Base-by-base conservation (phyloP, 1,139 yeast species). In the Taphrina confusa region DNA sequence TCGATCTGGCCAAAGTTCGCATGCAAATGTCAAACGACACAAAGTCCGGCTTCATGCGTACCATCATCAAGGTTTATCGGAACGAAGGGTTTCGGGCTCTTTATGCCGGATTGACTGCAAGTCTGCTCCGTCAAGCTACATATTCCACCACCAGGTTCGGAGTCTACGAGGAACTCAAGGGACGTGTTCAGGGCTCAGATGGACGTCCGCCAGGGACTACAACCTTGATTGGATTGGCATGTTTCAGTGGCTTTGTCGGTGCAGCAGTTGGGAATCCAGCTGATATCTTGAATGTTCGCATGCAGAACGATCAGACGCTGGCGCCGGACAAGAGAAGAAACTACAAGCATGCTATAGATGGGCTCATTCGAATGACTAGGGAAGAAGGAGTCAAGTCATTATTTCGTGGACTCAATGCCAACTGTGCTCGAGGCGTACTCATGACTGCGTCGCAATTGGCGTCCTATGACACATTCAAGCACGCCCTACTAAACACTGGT, bases 361-460 rank as follows among this genome's bases (percentile, higher is more conserved):
- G 96, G 5, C 73, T 88, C 37, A 68, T 72, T 61, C 78, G 84
- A 65, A 82, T 89, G 57, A 67, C 75, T n/a, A 75, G 72, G 49
- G 82, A 82, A 46, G 96, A 89, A 71, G 84, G 86, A 12, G 67
- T 78, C 1, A 61, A 68, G n/a, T 76, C 89, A 1, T 74, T 87
- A 63, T 83, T 85, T 69, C 78, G 92, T 64, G 96, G 96, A 0
- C 75, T 87, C 64, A 79, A 79, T 25, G 95, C 96, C 23, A 89
- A 89, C 69, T 78, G 87, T 67, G 79, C 84, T 1, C 79, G 96
- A 69, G 96, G 95, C 20, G 81, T 87, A 8, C 76, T 89, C 62
- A 89, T 89, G 96, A 89, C 96, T 0, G 91, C 95, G 1, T 84
- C 94, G 1, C 96, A 89, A 71, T 94, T 88, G 61, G 96, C 88